Base-by-base conservation (phyloP, 1,284 basidiomycete genomes). In the Exsudoporus floridanus region DNA sequence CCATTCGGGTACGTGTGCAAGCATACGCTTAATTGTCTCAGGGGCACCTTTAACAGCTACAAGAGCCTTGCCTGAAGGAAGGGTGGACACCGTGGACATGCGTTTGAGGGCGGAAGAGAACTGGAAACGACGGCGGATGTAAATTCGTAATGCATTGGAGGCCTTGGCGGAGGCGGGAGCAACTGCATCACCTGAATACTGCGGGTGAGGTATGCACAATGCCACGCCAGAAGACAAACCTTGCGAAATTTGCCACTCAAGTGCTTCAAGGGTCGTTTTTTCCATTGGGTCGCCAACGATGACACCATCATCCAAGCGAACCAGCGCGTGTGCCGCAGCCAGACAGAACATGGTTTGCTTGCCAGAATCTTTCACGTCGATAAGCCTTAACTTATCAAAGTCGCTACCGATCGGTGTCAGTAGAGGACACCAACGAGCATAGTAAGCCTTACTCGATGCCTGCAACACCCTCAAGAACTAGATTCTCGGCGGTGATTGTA, bases 201-300 rank as follows among this genome's bases (percentile, higher is more conserved):
- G 16, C 14, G 18, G 14, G 28, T 55, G 31, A 52, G 41, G 3
- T n/a, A 37, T 10, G 7, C 12, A 2, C 7, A 6, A 23, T 23
- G 8, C 16, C 7, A 35, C 8, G 9, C 12, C 30, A 25, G 57
- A 43, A 23, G 27, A 63, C 73, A 41, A 60, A 80, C 91, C 91
- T 73, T 88, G 90, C 35, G 77, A 78, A 19, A 99, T 71, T 58
- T 86, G 84, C 96, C 96, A 99, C 53, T 92, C 86, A 42, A 99
- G 79, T 2, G 94, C 90, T 59, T 94, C 92, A 16, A 99, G 76
- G 0, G 96, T 96, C 1, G 92, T 96, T 75, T 96, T 96, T 73
- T 99, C 96, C 96, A 99, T 99, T 0, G 97, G 96, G 69, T 99
- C 97, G 14, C 96, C 97, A 33, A 99, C 95, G 34, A 97, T 78